Conservation (phyloP, 163 green algal genomes). For the Coccomyxa subellipsoidea region DNA sequence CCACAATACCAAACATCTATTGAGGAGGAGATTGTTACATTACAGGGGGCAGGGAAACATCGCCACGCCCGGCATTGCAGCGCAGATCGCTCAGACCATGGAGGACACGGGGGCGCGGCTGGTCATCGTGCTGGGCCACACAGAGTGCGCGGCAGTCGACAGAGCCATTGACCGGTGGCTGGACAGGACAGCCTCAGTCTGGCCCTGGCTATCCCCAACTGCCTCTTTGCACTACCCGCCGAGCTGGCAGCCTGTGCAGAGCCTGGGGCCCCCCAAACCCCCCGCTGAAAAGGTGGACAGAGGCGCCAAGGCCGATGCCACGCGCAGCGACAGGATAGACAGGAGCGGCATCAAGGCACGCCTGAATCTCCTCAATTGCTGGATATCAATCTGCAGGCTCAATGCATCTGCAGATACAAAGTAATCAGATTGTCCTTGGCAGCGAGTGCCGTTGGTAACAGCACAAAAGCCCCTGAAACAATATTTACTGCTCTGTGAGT, state of each 20-base stretch:
- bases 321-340: neutral
- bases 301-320: neutral
- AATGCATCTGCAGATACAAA: neutral
- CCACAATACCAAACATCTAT: too few species aligned
- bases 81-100: neutral
- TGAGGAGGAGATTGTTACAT: too few species aligned
- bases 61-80: neutral
- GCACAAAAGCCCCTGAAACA: too few species aligned
- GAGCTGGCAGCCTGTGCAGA: neutral
- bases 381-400: neutral
- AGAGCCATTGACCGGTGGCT: neutral
- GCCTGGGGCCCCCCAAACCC: neutral
- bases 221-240: neutral
- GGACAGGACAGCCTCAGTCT: neutral
- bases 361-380: neutral
- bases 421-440: neutral
- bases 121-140: slow-evolving; percentile 5
- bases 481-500: too few species aligned
- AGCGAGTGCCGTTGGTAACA: neutral
- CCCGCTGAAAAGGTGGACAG: neutral
- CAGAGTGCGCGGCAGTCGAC: neutral
- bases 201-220: neutral
- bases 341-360: neutral
- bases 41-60: neutral
- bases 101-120: neutral